These are phyloP conservation scores for Zasmidium citrigriseum DNA, from an alignment of 2,329 filamentous ascomycete genomes.

Conservation along the genomic window DNA sequence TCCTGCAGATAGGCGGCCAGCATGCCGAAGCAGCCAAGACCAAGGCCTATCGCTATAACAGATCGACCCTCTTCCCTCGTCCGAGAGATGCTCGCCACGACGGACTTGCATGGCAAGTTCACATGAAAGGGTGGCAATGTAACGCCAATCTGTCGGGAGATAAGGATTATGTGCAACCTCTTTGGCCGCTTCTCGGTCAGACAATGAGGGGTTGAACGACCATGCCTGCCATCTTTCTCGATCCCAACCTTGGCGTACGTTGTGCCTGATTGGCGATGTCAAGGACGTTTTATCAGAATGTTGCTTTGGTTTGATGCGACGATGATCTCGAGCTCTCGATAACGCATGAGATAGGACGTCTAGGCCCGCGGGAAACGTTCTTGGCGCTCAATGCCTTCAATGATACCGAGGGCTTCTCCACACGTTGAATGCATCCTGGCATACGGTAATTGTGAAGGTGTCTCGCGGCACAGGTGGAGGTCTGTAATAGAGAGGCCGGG, in stretches of 20 bases:
- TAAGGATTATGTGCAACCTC: neutral
- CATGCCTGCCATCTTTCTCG: neutral
- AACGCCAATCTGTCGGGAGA: neutral
- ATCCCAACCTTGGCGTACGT: neutral
- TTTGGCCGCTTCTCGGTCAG: neutral
- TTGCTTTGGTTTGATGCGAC: no score
- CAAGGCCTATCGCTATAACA: neutral
- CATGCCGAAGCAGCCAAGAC: neutral
- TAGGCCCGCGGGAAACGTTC: neutral
- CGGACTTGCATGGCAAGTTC: neutral
- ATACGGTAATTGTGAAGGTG: neutral
- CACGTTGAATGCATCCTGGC: neutral
- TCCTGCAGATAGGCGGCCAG: neutral
- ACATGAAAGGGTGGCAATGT: neutral
- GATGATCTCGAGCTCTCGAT: neutral
- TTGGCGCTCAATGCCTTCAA: no score
- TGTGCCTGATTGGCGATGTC: neutral
- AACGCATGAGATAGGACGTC: neutral
- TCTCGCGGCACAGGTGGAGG: neutral
- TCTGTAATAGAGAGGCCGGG: neutral
- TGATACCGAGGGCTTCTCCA: neutral
- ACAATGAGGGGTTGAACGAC: neutral
- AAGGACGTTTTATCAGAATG: no score
- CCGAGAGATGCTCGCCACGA: neutral
- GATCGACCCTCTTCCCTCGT: neutral